Evolutionary conservation across 2,329 filamentous ascomycete genomes (phyloP), one percentile per base, ranked within the genome.

Genomic region (Pseudogymnoascus sp.): DNA sequence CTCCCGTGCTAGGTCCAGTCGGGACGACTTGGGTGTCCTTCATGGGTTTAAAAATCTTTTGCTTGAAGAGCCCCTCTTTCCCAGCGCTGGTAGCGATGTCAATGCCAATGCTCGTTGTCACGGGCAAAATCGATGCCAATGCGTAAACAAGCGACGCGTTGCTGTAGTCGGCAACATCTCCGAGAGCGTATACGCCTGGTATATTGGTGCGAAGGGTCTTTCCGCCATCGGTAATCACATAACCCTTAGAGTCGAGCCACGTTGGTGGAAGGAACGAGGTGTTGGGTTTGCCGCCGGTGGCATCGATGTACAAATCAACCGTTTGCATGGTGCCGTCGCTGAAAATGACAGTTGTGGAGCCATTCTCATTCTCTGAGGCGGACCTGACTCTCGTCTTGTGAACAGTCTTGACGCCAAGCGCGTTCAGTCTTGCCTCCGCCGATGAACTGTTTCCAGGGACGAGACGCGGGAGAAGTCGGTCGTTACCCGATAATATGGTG

Each of bases 331-430:
- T 71, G 39, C 80, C 80, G 61, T 79, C 76, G 62, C 69, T 71
- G 15, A 82, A 68, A 3, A 67, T 66, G 21, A 80, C 65, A 3
- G 74, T 64, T 0, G 65, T 70, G 2, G 77, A 59, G 0, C 64
- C 72, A 2, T 69, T 65, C 0, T 56, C 58, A 0, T 60, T 13
- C 0, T 71, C 70, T 0, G 48, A 37, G 0, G 75, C 71, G 10
- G 57, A 58, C 10, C 61, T 52, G 9, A 81, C 74, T 1, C 68
- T 71, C 2, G 76, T 71, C 57, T 71, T 71, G 56, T 73, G 73
- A 57, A 71, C 69, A 39, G 83, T 70, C 37, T 74, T 71, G 23
- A 84, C 81, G 57, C 77, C 75, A 26, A 84, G 74, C 65, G 76
- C 76, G 59, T 70, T 70, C 15, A 85, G 76, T 59, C 67, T 67